A percentile compares a stretch with the other conserved stretches of the same genome.
Conservation (phyloP, 495 filamentous ascomycete species). For the Stereocaulon alpinum region DNA sequence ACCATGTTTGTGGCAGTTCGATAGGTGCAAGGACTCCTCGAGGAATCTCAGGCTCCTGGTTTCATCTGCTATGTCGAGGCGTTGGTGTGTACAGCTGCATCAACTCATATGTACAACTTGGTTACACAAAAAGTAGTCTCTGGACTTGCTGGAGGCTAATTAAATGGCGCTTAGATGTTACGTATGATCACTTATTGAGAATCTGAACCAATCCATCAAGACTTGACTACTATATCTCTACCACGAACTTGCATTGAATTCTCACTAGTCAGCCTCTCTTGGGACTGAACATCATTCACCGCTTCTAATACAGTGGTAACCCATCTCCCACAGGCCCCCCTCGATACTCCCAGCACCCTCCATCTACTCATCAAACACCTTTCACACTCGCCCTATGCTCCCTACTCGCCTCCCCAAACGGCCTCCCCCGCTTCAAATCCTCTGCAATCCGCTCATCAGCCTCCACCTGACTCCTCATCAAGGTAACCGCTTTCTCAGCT, state of each 20-base stretch:
- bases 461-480: slow-evolving; percentile 41
- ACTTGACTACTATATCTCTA: neutral
- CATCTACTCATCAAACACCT: neutral
- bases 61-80: neutral
- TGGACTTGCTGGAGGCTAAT: neutral
- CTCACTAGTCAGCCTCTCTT: no score
- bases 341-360: no score
- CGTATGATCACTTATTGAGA: neutral
- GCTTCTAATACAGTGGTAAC: no score
- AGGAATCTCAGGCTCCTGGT: neutral
- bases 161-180: neutral
- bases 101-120: neutral
- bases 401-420: slow-evolving; percentile 43
- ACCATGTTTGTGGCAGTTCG: neutral
- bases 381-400: slow-evolving; percentile 17
- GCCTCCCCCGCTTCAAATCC: slow-evolving; percentile 41
- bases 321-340: no score
- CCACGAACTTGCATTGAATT: neutral
- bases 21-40: neutral
- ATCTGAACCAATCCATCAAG: neutral
- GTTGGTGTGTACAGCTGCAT: neutral
- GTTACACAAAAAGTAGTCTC: neutral
- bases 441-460: slow-evolving; percentile 44
- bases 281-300: no score
- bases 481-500: slow-evolving; percentile 35